Percentiles rank a stretch among this genome's conserved stretches.
phyloP scores from a whole-genome alignment of 768 basidiomycete genomes.

The Leucosporidium scottii region DNA sequence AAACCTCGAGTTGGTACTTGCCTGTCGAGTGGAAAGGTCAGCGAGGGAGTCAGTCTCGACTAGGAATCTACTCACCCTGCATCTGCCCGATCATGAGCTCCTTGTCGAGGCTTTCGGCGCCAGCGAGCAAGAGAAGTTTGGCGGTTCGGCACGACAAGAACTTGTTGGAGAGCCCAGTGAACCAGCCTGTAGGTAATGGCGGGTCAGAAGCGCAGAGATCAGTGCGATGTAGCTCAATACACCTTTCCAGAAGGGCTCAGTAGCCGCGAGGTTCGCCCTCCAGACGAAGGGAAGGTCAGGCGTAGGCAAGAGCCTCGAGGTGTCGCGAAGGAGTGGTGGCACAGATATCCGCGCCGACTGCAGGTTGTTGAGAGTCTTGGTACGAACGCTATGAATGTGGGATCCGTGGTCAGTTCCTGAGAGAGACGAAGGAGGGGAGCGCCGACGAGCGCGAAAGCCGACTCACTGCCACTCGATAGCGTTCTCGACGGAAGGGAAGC shows the following conservation, averaged over 20 bases:
- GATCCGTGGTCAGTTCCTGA: background rate
- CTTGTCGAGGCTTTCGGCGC: slow-evolving; percentile 83
- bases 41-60: no score
- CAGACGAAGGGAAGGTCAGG: slow-evolving; percentile 52
- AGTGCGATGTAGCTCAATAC: no score
- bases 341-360: slow-evolving; percentile 82
- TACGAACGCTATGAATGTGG: slow-evolving; percentile 55
- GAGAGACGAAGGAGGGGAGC: background rate
- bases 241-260: slow-evolving; percentile 88
- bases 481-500: slow-evolving; percentile 73
- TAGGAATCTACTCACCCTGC: slow-evolving; percentile 51
- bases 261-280: slow-evolving; percentile 75
- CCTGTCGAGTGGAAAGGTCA: slow-evolving; percentile 39
- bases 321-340: slow-evolving; percentile 61
- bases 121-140: slow-evolving; percentile 80
- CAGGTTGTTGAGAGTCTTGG: slow-evolving; percentile 72
- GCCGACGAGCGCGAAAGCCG: background rate
- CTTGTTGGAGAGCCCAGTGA: slow-evolving; percentile 65
- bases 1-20: slow-evolving; percentile 88
- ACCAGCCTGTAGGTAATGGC: slow-evolving; percentile 65
- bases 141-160: slow-evolving; percentile 75
- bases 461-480: slow-evolving; percentile 95
- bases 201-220: no score
- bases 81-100: slow-evolving; percentile 94
- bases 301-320: slow-evolving; percentile 32